A percentile compares a stretch with the other conserved stretches of the same genome.
Conservation (phyloP, 305 asterid genomes). For the Rubia tinctorum region DNA sequence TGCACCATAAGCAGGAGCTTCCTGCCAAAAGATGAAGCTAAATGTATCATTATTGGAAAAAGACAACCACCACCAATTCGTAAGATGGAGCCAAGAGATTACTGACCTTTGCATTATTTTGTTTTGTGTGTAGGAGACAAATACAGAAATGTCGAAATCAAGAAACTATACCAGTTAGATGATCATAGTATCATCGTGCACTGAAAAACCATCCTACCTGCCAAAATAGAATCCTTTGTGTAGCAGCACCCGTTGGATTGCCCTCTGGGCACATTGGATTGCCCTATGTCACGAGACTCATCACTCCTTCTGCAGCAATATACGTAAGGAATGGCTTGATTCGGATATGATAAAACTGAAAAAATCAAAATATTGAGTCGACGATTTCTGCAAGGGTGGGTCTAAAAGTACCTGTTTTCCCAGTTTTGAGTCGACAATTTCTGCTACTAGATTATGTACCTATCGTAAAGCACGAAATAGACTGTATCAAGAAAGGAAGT, state of each 20-base stretch:
- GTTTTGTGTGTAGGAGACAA: conserved; percentile 41
- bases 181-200: neutral
- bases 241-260: conserved; percentile 92
- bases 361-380: neutral
- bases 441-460: conserved; percentile 96
- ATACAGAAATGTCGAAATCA: neutral
- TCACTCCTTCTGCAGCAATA: too few relatives aligned
- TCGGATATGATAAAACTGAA: too few relatives aligned
- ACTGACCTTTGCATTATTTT: conserved; percentile 96
- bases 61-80: neutral
- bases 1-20: conserved; percentile 72
- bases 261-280: too few relatives aligned
- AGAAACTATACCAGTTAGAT: neutral
- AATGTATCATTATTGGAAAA: conserved; percentile 21
- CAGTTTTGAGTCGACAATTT: conserved; percentile 82
- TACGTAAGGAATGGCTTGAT: too few relatives aligned
- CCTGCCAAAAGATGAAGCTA: conserved; percentile 47
- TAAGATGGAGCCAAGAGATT: conserved; percentile 2
- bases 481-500: neutral
- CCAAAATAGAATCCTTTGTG: conserved; percentile 95
- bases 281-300: too few relatives aligned
- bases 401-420: conserved; percentile 72
- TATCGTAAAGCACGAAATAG: conserved; percentile 24
- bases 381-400: neutral
- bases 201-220: conserved; percentile 47